Conservation (phyloP, 768 basidiomycete species). For the Dioszegia aurantiaca region DNA sequence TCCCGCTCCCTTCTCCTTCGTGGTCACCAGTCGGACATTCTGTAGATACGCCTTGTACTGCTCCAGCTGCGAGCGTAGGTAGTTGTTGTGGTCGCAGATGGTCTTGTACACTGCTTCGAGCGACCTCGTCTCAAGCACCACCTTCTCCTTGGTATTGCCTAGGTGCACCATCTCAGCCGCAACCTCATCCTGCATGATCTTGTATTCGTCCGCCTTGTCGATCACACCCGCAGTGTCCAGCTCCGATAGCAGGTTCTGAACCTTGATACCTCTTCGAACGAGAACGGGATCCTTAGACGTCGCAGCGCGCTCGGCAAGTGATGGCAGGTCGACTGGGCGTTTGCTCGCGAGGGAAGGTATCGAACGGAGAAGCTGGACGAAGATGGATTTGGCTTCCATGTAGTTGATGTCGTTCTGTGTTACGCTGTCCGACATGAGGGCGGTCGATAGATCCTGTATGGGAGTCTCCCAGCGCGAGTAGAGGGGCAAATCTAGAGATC, state of each 20-base stretch:
- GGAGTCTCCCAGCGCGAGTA: constrained; percentile 99
- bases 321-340: constrained; percentile 81
- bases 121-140: constrained; percentile 82
- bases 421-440: constrained; percentile 82
- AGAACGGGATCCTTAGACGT: constrained; percentile 95
- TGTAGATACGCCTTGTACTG: constrained; percentile 99
- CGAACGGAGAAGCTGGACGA: constrained; percentile 94
- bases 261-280: constrained; percentile 96
- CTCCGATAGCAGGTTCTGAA: constrained; percentile 97
- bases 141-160: constrained; percentile 94
- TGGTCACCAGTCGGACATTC: constrained; percentile 87
- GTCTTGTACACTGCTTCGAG: constrained; percentile 98
- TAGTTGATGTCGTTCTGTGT: constrained; percentile 98
- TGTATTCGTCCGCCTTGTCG: constrained; percentile 76
- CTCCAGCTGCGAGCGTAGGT: constrained; percentile 90
- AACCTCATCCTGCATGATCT: constrained; percentile 97
- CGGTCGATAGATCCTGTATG: constrained; percentile 93
- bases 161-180: constrained; percentile 91
- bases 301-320: constrained; percentile 89
- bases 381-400: constrained; percentile 99
- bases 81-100: constrained; percentile 98
- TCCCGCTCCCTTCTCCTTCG: constrained; percentile 81
- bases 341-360: constrained; percentile 79
- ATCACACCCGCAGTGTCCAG: constrained; percentile 86
- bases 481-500: constrained; percentile 82